These are phyloP conservation scores for Fusarium euwallaceae DNA, from an alignment of 2,329 filamentous ascomycete species.

Conservation along the genomic window DNA sequence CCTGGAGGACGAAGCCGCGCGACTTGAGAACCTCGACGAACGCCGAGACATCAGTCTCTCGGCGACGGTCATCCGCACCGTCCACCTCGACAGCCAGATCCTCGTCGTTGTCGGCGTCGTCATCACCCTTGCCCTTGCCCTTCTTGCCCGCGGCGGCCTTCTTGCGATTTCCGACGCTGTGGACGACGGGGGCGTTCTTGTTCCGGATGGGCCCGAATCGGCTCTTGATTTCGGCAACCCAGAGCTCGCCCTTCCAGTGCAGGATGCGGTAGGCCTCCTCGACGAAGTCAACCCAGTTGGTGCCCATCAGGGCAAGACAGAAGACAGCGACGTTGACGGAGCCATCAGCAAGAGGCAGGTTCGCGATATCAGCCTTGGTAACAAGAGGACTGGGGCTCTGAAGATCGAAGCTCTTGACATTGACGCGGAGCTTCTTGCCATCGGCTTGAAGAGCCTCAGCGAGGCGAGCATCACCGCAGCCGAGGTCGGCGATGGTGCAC, in stretches of 20 bases:
- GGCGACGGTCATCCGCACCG: conserved; percentile 70
- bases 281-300: conserved; percentile 97
- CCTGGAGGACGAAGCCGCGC: conserved; percentile 87
- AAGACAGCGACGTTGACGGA: conserved; percentile 91
- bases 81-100: conserved; percentile 79
- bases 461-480: conserved; percentile 91
- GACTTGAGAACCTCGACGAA: conserved; percentile 87
- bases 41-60: conserved; percentile 86
- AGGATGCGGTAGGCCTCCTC: conserved; percentile 95
- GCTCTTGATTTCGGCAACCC: conserved; percentile 97
- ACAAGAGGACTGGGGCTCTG: conserved; percentile 82
- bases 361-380: conserved; percentile 89
- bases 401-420: conserved; percentile 88
- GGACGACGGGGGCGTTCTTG: conserved; percentile 65
- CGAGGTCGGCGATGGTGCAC: conserved; percentile 89
- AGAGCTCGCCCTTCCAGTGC: conserved; percentile 94
- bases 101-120: conserved; percentile 63
- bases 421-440: conserved; percentile 75
- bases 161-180: conserved; percentile 79
- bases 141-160: conserved; percentile 63
- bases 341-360: conserved; percentile 80
- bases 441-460: conserved; percentile 76
- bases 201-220: conserved; percentile 72
- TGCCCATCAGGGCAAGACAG: conserved; percentile 97
- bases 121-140: conserved; percentile 61